A percentile compares a stretch with the other conserved stretches of the same genome.
phyloP scores from a whole-genome alignment of 495 filamentous ascomycete species.

The Pseudoneurospora amorphoporcata region DNA sequence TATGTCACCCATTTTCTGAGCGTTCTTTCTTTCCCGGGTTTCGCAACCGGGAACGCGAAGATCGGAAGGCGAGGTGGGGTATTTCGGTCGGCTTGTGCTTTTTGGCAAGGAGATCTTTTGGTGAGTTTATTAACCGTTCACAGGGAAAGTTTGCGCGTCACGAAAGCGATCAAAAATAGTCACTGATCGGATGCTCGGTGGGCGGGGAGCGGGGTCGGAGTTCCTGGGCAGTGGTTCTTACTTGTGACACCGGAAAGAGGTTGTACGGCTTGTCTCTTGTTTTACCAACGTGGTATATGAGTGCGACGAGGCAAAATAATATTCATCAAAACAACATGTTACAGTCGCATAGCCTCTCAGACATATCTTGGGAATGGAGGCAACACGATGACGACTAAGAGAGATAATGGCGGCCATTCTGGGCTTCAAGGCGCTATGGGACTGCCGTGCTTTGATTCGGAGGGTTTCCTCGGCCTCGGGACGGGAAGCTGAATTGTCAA shows the following conservation, averaged over 20 bases:
- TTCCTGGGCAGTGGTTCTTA: background rate
- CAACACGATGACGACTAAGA: background rate
- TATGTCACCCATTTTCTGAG: conserved; percentile 16
- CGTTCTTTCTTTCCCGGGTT: background rate
- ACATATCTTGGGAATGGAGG: background rate
- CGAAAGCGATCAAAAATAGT: background rate
- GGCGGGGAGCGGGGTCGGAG: background rate
- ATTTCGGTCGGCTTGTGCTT: background rate
- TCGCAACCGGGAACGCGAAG: background rate
- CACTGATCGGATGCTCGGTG: background rate
- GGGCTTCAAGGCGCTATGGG: too few species aligned
- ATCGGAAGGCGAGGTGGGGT: background rate
- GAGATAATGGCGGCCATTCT: background rate
- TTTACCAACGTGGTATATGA: background rate
- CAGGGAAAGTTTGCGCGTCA: background rate
- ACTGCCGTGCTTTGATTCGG: background rate
- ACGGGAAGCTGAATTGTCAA: background rate
- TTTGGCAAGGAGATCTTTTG: background rate
- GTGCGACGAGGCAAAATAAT: background rate
- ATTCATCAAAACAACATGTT: background rate
- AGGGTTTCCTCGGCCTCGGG: background rate
- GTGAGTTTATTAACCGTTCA: background rate
- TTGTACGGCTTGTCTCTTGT: background rate
- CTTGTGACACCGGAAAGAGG: background rate
- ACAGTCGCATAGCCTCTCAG: background rate